A percentile compares a stretch with the other conserved stretches of the same genome.
Evolutionary conservation across 352 stramenopile species (phyloP).

Genomic region (Globisporangium nunn): DNA sequence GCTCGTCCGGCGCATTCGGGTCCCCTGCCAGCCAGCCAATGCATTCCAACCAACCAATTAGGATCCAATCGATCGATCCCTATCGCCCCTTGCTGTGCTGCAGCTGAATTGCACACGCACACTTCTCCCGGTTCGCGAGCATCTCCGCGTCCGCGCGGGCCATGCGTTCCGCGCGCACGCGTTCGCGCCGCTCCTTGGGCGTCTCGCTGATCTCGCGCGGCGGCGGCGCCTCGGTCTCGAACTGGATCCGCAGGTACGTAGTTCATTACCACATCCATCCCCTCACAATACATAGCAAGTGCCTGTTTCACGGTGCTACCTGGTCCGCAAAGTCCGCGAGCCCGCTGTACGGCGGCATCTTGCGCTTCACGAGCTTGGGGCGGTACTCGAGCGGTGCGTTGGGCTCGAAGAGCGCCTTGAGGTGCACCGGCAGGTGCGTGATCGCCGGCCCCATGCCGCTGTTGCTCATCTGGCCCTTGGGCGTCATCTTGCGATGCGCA

Average conservation of each 20-base stretch:
- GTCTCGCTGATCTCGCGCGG: slow-evolving; percentile 59
- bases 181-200: slow-evolving; percentile 67
- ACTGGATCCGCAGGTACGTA: slow-evolving; percentile 16
- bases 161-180: slow-evolving; percentile 50
- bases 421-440: slow-evolving; percentile 64
- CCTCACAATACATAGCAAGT: no score
- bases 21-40: slow-evolving; percentile 28
- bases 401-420: slow-evolving; percentile 80
- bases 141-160: slow-evolving; percentile 58
- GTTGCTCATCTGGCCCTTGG: slow-evolving; percentile 85
- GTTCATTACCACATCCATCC: background rate
- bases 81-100: background rate
- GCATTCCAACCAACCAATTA: no score
- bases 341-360: slow-evolving; percentile 79
- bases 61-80: background rate
- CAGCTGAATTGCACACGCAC: slow-evolving; percentile 15
- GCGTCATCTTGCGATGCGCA: slow-evolving; percentile 83
- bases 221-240: slow-evolving; percentile 57
- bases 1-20: slow-evolving; percentile 43
- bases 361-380: slow-evolving; percentile 74
- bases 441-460: slow-evolving; percentile 84
- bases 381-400: slow-evolving; percentile 66
- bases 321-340: slow-evolving; percentile 31
- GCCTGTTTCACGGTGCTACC: slow-evolving; percentile 10
- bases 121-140: slow-evolving; percentile 50